Conservation (phyloP, 2,329 filamentous ascomycete species). For the Alternaria brassicae region DNA sequence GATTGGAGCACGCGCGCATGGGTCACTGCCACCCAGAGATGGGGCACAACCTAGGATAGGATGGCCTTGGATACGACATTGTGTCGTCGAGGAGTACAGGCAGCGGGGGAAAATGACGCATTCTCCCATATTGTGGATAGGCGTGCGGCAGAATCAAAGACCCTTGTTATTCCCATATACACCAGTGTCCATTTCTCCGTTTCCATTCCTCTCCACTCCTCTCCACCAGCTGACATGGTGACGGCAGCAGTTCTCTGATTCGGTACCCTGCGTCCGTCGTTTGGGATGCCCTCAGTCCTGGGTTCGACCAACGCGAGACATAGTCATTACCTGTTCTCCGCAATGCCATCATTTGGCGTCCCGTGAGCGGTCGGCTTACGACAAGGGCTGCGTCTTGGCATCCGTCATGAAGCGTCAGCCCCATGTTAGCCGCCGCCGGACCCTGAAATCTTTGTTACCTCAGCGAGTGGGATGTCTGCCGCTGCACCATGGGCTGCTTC, state of each 20-base stretch:
- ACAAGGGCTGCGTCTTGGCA: conserved; percentile 23
- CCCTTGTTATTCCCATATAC: conserved; percentile 18
- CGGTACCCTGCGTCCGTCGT: conserved; percentile 17
- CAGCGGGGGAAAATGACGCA: conserved; percentile 37
- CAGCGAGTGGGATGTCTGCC: conserved; percentile 26
- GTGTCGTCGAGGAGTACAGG: conserved; percentile 20
- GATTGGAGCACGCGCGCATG: conserved; percentile 19
- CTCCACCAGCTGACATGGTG: conserved; percentile 16
- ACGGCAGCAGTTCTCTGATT: conserved; percentile 13
- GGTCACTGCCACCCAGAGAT: not conserved
- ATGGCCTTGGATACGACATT: conserved; percentile 20
- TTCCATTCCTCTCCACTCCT: not conserved
- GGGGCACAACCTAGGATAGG: conserved; percentile 13
- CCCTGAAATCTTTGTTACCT: conserved; percentile 23
- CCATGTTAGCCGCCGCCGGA: conserved; percentile 23
- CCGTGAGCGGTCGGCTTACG: conserved; percentile 16
- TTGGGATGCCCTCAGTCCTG: conserved; percentile 4
- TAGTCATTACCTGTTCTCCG: conserved; percentile 15
- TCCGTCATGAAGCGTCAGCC: conserved; percentile 24
- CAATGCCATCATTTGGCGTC: conserved; percentile 31
- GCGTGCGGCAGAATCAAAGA: conserved; percentile 34
- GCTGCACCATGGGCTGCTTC: conserved; percentile 13
- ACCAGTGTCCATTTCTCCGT: conserved; percentile 2
- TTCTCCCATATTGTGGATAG: conserved; percentile 25
- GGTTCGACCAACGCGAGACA: conserved; percentile 10